Evolutionary conservation across 83 land plant species (phyloP), one percentile per base, ranked within the genome.

Genomic region (Diphasiastrum complanatum): DNA sequence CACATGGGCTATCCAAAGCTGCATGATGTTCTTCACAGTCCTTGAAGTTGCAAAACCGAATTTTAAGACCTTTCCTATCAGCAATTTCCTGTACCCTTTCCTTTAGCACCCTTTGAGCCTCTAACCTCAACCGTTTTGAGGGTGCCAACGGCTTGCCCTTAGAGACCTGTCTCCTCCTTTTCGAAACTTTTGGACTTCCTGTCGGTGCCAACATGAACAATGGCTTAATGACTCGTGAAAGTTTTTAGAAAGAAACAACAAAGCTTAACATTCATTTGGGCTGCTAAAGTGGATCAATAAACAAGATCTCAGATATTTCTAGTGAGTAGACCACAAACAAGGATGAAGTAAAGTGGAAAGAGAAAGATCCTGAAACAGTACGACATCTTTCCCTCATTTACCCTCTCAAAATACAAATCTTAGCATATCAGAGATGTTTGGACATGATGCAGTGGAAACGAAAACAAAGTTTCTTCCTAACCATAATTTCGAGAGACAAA

Each of bases 11-110:
- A 25, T 91, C 89, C 31, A 76, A 24, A 20, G 77, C 25, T 11
- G 70, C 74, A 16, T 87, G 75, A 23, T 71, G 69, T 60, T 69
- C 81, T 60, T 91, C 97, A 65, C 97, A 91, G 43, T 91, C 93
- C 77, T 82, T 91, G 24, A 87, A 76, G 48, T 66, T 80, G 71
- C 97, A 91, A 60, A 87, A 91, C 38, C 93, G 79, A 51, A 91
- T 70, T 60, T 87, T 91, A 60, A 91, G 69, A 12, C 93, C 93
- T 61, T 91, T 87, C 58, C 86, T 84, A 58, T 91, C 97, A 16
- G 97, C 97, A 69, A 91, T 91, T 46, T 87, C 97, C 65, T 91
- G 97, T 49, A 91, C 97, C 59, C 83, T 78, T 40, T 91, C 95
- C 76, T 87, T 91, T 27, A 91, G 83, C 18, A 91, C 95, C 53